phyloP scores from a whole-genome alignment of 805 yeast species.

The Priceomyces haplophilus region DNA sequence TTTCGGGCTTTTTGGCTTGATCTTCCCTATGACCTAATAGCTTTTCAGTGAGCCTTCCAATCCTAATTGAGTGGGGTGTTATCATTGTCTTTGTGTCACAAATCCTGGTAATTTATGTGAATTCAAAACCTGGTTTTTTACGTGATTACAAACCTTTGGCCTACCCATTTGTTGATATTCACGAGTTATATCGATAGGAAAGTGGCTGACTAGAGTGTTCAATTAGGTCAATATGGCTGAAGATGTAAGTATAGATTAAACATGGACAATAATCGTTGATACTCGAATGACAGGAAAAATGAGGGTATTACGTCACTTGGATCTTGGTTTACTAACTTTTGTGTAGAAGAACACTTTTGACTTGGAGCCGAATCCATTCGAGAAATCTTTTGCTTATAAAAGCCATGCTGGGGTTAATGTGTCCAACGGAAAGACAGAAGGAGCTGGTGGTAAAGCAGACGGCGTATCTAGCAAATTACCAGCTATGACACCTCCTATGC shows the following conservation, averaged over 20 bases:
- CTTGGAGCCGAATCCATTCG: constrained; percentile 93
- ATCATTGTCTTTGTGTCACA: background rate
- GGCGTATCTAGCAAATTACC: constrained; percentile 22
- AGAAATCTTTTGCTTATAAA: constrained; percentile 83
- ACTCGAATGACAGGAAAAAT: too few species aligned
- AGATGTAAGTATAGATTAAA: constrained; percentile 13
- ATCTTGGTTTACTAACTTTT: constrained; percentile 18
- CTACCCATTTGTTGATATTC: background rate
- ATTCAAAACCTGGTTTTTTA: background rate
- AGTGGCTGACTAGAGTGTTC: background rate
- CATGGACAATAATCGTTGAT: too few species aligned
- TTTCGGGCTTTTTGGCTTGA: too few species aligned
- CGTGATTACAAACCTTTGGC: background rate
- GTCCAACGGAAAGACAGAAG: constrained; percentile 1
- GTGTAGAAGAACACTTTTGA: constrained; percentile 52
- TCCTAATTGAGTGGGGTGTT: too few species aligned
- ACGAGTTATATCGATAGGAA: background rate
- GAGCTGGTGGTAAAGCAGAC: constrained; percentile 1
- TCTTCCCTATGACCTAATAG: too few species aligned
- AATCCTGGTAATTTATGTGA: background rate
- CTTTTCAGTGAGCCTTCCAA: too few species aligned
- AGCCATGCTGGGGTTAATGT: constrained; percentile 18
- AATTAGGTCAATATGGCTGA: constrained; percentile 10
- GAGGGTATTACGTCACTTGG: constrained; percentile 14
- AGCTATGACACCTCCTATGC: constrained; percentile 41